Evolutionary conservation across 2,329 filamentous ascomycete genomes (phyloP), one percentile per base, ranked within the genome.

Genomic region (Curvularia lunata): DNA sequence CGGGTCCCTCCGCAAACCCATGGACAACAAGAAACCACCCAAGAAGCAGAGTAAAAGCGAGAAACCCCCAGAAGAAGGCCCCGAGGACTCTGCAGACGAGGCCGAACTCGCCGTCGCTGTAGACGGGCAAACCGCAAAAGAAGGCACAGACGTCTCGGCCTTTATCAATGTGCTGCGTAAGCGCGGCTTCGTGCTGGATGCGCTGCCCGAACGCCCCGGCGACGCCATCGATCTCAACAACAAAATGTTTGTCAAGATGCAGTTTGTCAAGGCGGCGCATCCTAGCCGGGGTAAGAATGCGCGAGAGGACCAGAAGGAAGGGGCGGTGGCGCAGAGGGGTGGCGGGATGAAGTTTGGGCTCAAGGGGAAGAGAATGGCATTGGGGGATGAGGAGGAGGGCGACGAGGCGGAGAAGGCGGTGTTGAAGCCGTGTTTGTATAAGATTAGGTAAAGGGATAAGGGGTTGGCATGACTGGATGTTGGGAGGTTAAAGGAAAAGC

Each of bases 161-260:
- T 99, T 99, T 73, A 86, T 98, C 6, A 89, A 93, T 50, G 92
- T 94, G 1, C 84, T 98, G 62, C 81, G 84, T 49, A 87, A 88
- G 66, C 84, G 93, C 19, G 95, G 95, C 0, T 97, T 99, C 71
- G 82, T 93, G n/a, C 83, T 97, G 28, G 89, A 78, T 54, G 73
- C 71, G 28, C 58, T 68, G 38, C 68, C 69, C 0, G 74, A 90
- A 67, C 86, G 86, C 8, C 85, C 84, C 67, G 84, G 81, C 62
- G 77, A 77, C 23, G 86, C 88, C 0, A 83, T 96, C 9, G 92
- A 99, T 79, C 80, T 96, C 70, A 86, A 85, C 54, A 99, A 99
- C 80, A 96, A 90, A 80, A 99, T 99, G 95, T 99, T 99, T 81
- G 94, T 98, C 66, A 91, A 90, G 80, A 94, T 99, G 92, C 87